These are phyloP conservation scores for Rosa chinensis DNA, from an alignment of 306 rosid genomes.

Conservation along the genomic window DNA sequence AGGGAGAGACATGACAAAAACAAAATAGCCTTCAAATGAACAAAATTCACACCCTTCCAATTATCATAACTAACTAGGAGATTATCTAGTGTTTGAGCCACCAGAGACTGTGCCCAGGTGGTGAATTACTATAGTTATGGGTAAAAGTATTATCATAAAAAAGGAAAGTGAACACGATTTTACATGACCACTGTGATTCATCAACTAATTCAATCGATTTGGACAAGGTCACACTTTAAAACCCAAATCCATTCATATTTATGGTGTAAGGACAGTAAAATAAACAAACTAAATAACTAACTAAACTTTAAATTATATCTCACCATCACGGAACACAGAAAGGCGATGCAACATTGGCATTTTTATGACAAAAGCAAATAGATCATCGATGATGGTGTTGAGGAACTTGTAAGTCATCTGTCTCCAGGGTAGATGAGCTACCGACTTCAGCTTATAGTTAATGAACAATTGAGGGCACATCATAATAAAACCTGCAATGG, in stretches of 20 bases:
- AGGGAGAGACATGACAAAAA: not conserved
- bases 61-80: not conserved
- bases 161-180: not conserved
- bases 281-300: not conserved
- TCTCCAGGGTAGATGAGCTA: conserved; percentile 99
- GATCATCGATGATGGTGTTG: conserved; percentile 96
- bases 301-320: conserved; percentile 16
- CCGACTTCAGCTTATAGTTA: conserved; percentile 96
- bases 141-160: not conserved
- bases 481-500: conserved; percentile 81
- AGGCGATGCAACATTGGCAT: conserved; percentile 97
- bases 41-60: not conserved
- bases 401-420: conserved; percentile 99
- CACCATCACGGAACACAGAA: conserved; percentile 99
- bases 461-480: conserved; percentile 99
- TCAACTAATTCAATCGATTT: not conserved
- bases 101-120: not conserved
- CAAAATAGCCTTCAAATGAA: not conserved
- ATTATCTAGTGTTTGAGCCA: not conserved
- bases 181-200: not conserved
- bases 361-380: conserved; percentile 96
- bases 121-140: not conserved
- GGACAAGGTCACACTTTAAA: not conserved
- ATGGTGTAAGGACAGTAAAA: not conserved
- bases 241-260: not conserved